Conservation (phyloP, 2,329 filamentous ascomycete genomes). For the Lanzia echinophila region DNA sequence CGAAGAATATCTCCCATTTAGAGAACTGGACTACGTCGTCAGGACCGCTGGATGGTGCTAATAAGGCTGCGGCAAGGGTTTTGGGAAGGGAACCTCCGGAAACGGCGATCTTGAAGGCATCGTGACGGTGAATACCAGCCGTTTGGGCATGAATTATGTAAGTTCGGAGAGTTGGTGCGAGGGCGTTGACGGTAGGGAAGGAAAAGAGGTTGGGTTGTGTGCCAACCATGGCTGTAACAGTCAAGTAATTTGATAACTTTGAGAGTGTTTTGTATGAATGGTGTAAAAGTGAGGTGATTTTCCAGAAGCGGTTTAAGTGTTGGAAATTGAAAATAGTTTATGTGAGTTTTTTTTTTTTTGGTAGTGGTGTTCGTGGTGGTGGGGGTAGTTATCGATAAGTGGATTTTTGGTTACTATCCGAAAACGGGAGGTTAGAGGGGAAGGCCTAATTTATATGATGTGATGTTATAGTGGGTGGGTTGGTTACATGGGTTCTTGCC, state of each 20-base stretch:
- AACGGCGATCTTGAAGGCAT: slow-evolving; percentile 82
- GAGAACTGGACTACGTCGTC: slow-evolving; percentile 66
- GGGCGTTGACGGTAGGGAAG: slow-evolving; percentile 61
- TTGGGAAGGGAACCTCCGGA: slow-evolving; percentile 91
- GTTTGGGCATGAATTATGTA: slow-evolving; percentile 81
- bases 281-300: background rate
- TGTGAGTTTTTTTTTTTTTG: background rate
- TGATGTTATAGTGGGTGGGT: too few species aligned
- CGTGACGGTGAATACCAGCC: slow-evolving; percentile 71
- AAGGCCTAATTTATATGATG: too few species aligned
- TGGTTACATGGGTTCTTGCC: too few species aligned
- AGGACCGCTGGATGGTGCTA: slow-evolving; percentile 43
- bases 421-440: too few species aligned
- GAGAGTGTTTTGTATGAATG: background rate
- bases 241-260: background rate
- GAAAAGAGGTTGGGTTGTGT: slow-evolving; percentile 64
- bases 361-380: background rate
- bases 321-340: background rate
- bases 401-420: background rate
- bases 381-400: slow-evolving; percentile 1
- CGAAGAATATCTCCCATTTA: slow-evolving; percentile 98
- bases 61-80: slow-evolving; percentile 76
- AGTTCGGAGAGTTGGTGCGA: slow-evolving; percentile 70
- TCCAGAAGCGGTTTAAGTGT: background rate
- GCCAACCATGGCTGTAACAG: slow-evolving; percentile 19